Percentiles rank a stretch among this genome's conserved stretches.
Conservation (phyloP, 805 yeast genomes). For the Yarrowia porcina region DNA sequence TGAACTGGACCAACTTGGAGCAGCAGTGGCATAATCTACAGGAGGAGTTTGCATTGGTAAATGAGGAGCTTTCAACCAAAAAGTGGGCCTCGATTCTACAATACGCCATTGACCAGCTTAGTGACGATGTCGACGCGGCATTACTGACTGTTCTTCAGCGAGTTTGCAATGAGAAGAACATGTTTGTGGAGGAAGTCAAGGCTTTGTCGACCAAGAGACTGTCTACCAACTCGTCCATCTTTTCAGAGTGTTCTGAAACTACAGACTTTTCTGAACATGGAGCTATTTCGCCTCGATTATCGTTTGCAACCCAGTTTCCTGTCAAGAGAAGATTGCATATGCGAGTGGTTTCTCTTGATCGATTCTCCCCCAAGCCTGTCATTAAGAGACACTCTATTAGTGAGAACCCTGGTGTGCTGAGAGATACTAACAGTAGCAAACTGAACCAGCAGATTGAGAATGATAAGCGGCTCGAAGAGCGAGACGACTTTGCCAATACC, state of each 20-base stretch:
- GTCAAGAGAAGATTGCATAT: constrained; percentile 16
- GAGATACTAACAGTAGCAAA: background rate
- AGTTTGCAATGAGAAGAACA: background rate
- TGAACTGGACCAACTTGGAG: constrained; percentile 29
- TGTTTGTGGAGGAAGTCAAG: background rate
- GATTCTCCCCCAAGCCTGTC: constrained; percentile 21
- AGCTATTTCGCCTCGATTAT: background rate
- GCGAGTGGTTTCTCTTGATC: constrained; percentile 9
- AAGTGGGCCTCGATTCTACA: constrained; percentile 30
- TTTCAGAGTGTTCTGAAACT: constrained; percentile 11
- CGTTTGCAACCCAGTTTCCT: background rate
- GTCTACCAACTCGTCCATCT: constrained; percentile 14
- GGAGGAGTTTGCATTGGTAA: constrained; percentile 28
- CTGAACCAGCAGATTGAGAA: background rate
- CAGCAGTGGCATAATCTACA: constrained; percentile 27
- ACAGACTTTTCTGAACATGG: constrained; percentile 15
- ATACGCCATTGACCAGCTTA: background rate
- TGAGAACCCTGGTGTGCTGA: background rate
- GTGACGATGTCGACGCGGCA: constrained; percentile 1
- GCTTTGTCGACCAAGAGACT: background rate
- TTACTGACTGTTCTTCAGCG: background rate
- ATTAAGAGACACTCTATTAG: constrained; percentile 12
- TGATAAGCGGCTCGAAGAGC: background rate
- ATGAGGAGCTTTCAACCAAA: constrained; percentile 31
- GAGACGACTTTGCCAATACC: background rate